These are phyloP conservation scores for Globisporangium canariense DNA, from an alignment of 352 stramenopile genomes.

Conservation along the genomic window DNA sequence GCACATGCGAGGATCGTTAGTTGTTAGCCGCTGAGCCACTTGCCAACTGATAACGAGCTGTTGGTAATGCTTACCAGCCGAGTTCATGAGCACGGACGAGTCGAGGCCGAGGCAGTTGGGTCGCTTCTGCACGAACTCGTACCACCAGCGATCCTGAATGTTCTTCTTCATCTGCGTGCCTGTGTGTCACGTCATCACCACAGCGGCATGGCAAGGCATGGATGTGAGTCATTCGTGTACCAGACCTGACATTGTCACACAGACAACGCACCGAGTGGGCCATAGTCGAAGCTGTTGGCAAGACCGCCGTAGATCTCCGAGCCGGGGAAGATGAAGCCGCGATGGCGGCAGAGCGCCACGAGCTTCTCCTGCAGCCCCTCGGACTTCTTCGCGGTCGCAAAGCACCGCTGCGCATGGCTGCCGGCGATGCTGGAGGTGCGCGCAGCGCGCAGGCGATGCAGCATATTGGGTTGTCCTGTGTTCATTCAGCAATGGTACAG, in stretches of 20 bases:
- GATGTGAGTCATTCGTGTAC: too few species aligned
- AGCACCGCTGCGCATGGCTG: conserved; percentile 21
- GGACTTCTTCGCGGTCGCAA: conserved; percentile 31
- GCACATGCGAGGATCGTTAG: background rate
- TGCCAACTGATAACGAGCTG: background rate
- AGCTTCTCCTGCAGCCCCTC: conserved; percentile 66
- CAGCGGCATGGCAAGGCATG: too few species aligned
- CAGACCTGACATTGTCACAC: background rate
- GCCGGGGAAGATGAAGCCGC: conserved; percentile 93
- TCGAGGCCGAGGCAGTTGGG: conserved; percentile 96
- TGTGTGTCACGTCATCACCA: background rate
- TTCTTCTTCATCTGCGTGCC: conserved; percentile 93
- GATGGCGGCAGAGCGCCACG: conserved; percentile 82
- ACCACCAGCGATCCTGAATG: conserved; percentile 96
- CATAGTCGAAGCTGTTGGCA: conserved; percentile 98
- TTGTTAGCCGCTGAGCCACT: background rate
- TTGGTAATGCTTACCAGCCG: conserved; percentile 30
- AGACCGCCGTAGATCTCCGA: conserved; percentile 98
- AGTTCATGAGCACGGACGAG: conserved; percentile 94
- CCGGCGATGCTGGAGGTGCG: background rate
- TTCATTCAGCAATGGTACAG: background rate
- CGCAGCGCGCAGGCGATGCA: conserved; percentile 16
- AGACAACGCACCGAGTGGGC: conserved; percentile 62
- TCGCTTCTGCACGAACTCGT: conserved; percentile 92
- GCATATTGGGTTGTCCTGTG: conserved; percentile 8